Percentiles rank a stretch among this genome's conserved stretches.
Evolutionary conservation across 2,329 filamentous ascomycete genomes (phyloP).

Genomic region (Aureobasidium sp.): DNA sequence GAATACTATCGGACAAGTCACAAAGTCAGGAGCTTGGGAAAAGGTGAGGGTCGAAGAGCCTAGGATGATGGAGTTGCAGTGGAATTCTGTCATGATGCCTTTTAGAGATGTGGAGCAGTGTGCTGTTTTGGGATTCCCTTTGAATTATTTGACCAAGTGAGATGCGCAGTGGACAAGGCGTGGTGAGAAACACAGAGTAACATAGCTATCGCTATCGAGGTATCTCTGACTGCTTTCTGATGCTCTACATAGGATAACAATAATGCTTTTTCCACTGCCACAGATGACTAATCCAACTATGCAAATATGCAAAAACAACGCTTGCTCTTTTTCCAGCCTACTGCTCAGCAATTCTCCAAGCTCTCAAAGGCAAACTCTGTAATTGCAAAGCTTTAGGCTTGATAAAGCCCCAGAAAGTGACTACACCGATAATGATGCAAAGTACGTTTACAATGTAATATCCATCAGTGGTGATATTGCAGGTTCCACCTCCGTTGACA

Average conservation of each 20-base stretch:
- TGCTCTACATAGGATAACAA: not conserved
- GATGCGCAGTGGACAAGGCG: too few species aligned
- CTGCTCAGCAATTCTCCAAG: slow-evolving; percentile 67
- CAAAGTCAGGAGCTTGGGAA: slow-evolving; percentile 41
- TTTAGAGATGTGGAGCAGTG: slow-evolving; percentile 23
- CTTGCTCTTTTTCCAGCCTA: not conserved
- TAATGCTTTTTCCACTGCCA: not conserved
- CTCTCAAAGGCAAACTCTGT: slow-evolving; percentile 82
- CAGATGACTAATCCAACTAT: too few species aligned
- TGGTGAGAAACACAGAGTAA: not conserved
- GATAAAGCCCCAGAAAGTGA: slow-evolving; percentile 90
- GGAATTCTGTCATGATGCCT: slow-evolving; percentile 21
- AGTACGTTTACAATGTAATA: slow-evolving; percentile 96
- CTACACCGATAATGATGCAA: slow-evolving; percentile 84
- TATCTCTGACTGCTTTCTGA: not conserved
- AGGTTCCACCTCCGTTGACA: slow-evolving; percentile 79
- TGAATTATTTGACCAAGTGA: slow-evolving; percentile 1
- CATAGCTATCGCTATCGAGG: not conserved
- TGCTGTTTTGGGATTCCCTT: slow-evolving; percentile 8
- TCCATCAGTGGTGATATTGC: slow-evolving; percentile 82
- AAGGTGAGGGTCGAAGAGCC: too few species aligned
- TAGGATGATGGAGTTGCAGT: slow-evolving; percentile 44
- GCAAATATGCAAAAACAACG: not conserved
- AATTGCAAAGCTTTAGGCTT: slow-evolving; percentile 85
- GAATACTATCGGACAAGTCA: slow-evolving; percentile 44